Base-by-base conservation (phyloP, 2,329 filamentous ascomycete species). In the Aureobasidium leucospermi region DNA sequence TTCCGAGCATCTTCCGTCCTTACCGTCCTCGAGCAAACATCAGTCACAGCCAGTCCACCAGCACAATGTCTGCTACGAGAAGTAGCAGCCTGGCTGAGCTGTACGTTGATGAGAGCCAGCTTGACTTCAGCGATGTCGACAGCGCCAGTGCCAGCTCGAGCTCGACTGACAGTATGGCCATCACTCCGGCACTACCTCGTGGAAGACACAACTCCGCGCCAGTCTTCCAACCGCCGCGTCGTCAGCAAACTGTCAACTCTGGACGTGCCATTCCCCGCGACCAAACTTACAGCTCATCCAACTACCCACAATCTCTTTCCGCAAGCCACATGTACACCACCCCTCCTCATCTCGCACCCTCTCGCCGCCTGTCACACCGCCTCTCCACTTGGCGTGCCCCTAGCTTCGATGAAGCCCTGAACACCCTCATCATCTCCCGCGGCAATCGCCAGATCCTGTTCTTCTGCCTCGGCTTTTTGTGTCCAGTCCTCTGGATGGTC, bases 361-460 rank as follows among this genome's bases (percentile, higher is more conserved):
- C 64, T 16, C 51, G 59, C 13, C 60, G 62, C 28, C 63, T 65
- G 3, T 62, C 66, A 9, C 64, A 64, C 23, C 61, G 66, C 4
- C 58, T 70, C 10, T 67, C 67, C 8, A 63, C 65, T 11, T 73
- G 70, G 70, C 68, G 67, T 29, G 65, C 70, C 6, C 71, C 71
- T 1, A 66, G 63, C 28, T 70, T 73, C 55, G 68, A 68, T 52
- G 71, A 72, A 48, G 67, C 65, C 10, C 64, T 72, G 13, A 68
- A 68, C 59, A 70, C 67, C 4, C 62, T 72, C 13, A 58, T 72
- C 38, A 63, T 64, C 31, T 68, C 65, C 10, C 66, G 68, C 19
- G 67, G 69, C 55, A 72, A 72, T 46, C 63, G 70, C 5, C 71
- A 74, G 49, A 68, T 73, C 41, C 61, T 72, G 8, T 63, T 71